Conservation (phyloP, 1,139 yeast species). For the Geotrichum armillariae region DNA sequence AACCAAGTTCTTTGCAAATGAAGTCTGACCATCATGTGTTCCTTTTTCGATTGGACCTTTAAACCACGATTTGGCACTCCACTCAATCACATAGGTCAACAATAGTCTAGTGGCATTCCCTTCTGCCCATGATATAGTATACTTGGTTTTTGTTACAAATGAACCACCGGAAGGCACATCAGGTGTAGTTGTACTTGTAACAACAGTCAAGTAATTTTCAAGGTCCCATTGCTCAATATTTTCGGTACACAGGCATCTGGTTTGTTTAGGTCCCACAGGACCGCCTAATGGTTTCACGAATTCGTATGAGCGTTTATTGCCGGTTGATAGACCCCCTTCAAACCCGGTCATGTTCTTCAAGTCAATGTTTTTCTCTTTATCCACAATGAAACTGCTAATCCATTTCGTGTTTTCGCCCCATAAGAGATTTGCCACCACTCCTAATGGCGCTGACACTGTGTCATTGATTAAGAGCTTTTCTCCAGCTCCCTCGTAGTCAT, state of each 20-base stretch:
- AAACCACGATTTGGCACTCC: conserved; percentile 92
- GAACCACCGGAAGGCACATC: conserved; percentile 94
- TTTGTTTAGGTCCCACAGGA: conserved; percentile 93
- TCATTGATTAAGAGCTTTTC: conserved; percentile 69
- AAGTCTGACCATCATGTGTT: conserved; percentile 85
- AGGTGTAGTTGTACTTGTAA: conserved; percentile 76
- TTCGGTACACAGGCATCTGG: conserved; percentile 81
- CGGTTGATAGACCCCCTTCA: conserved; percentile 36
- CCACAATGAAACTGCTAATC: conserved; percentile 51
- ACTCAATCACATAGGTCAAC: conserved; percentile 66
- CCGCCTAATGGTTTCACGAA: conserved; percentile 80
- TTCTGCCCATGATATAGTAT: conserved; percentile 72
- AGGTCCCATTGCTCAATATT: conserved; percentile 63
- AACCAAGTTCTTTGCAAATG: conserved; percentile 58
- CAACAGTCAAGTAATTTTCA: conserved; percentile 55
- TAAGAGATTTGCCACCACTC: conserved; percentile 66
- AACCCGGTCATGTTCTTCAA: conserved; percentile 59
- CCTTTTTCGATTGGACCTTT: conserved; percentile 92
- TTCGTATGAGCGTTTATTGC: conserved; percentile 55
- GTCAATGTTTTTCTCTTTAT: conserved; percentile 71
- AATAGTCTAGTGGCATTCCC: conserved; percentile 67
- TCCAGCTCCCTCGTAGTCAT: conserved; percentile 50
- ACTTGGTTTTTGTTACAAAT: conserved; percentile 69
- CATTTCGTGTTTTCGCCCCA: conserved; percentile 77
- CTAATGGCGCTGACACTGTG: conserved; percentile 71